Conservation (phyloP, 352 stramenopile species). For the Globisporangium heterothallicum region DNA sequence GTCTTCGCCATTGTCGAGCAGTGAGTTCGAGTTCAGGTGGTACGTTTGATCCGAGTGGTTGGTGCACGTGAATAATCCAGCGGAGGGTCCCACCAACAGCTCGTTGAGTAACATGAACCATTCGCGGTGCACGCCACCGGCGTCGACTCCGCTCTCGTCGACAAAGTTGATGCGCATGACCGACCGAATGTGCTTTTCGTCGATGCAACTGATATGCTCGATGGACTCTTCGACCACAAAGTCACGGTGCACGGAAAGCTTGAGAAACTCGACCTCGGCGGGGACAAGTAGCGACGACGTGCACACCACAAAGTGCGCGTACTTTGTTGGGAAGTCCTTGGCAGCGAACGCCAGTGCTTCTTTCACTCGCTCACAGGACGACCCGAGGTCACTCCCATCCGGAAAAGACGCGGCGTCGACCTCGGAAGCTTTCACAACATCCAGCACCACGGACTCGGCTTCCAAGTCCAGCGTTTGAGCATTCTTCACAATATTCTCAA, state of each 20-base stretch:
- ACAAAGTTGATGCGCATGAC: slow-evolving; percentile 78
- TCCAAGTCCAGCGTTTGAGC: not conserved
- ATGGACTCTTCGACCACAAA: slow-evolving; percentile 65
- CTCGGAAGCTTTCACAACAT: not conserved
- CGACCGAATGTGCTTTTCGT: slow-evolving; percentile 46
- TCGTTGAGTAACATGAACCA: slow-evolving; percentile 85
- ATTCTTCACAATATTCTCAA: not conserved
- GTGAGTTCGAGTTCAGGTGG: slow-evolving; percentile 58
- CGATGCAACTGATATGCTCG: slow-evolving; percentile 48
- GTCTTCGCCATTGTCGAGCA: slow-evolving; percentile 40
- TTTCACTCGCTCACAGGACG: not conserved
- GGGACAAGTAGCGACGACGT: slow-evolving; percentile 33
- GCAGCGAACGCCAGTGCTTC: slow-evolving; percentile 22
- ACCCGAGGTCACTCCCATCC: not conserved
- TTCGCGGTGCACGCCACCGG: slow-evolving; percentile 81
- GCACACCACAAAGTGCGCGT: slow-evolving; percentile 39
- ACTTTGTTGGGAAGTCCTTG: slow-evolving; percentile 47
- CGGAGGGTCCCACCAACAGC: slow-evolving; percentile 32
- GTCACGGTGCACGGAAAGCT: slow-evolving; percentile 39
- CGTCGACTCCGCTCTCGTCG: slow-evolving; percentile 76
- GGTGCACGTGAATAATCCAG: slow-evolving; percentile 47
- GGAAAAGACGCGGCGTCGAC: not conserved
- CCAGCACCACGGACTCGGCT: not conserved
- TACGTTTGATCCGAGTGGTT: slow-evolving; percentile 59
- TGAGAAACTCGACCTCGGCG: slow-evolving; percentile 37